Evolutionary conservation across 1,284 basidiomycete species (phyloP).

Genomic region (Exobasidium rhododendri): DNA sequence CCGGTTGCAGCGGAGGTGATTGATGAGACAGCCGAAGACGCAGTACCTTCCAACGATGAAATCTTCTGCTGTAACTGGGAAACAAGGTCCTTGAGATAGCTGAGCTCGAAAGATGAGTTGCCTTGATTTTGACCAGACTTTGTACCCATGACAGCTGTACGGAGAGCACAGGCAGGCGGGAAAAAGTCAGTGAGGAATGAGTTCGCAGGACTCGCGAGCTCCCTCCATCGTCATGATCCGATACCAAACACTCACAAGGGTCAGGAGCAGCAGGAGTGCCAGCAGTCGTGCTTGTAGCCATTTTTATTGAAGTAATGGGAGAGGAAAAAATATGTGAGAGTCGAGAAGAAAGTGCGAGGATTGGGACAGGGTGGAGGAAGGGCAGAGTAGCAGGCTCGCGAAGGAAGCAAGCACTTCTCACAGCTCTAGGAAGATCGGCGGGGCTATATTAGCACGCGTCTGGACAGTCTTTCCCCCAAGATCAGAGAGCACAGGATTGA

Average conservation of each 20-base stretch:
- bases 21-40: slow-evolving; percentile 8
- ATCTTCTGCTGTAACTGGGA: slow-evolving; percentile 52
- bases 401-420: no score
- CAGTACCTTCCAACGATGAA: slow-evolving; percentile 31
- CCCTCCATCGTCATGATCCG: no score
- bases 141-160: background rate
- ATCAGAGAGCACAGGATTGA: no score
- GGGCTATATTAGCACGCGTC: no score
- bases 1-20: slow-evolving; percentile 8
- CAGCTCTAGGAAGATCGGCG: no score
- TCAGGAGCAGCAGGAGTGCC: slow-evolving; percentile 20
- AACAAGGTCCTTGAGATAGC: slow-evolving; percentile 50
- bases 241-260: slow-evolving; percentile 12
- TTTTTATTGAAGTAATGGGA: slow-evolving; percentile 4
- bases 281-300: slow-evolving; percentile 22
- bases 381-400: no score
- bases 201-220: no score
- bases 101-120: slow-evolving; percentile 29
- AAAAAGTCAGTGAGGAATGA: background rate
- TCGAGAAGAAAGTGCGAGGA: slow-evolving; percentile 2
- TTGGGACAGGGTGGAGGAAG: background rate
- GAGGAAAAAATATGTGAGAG: no score
- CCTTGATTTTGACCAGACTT: slow-evolving; percentile 10
- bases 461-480: no score
- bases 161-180: background rate